Evolutionary conservation across 768 basidiomycete species (phyloP), one percentile per base, ranked within the genome.

Genomic region (Megacollybia marginata): DNA sequence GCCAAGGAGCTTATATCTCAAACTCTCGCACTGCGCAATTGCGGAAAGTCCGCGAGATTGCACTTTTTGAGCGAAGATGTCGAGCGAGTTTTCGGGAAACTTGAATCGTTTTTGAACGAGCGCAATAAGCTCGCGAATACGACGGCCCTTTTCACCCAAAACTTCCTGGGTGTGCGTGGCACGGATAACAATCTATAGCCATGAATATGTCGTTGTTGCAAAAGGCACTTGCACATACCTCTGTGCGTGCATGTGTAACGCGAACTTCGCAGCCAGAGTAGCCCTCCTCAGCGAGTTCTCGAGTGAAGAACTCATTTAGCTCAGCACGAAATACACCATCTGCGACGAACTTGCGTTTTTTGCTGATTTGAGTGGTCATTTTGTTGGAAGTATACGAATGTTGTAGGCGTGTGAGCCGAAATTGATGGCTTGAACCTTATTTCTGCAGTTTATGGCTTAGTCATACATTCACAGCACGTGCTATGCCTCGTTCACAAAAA

Each of bases 221-320:
- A 2, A 28, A 18, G 46, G 28, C 13, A 44, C n/a, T 13, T 44
- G n/a, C 13, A 54, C 49, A 51, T 65, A 91, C 90, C 78, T 99
- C 96, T 60, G 96, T 99, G 64, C 95, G 89, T 55, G 95, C 94
- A 69, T 98, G 95, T 58, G 96, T 97, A 54, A 97, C 94, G 64
- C 96, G 92, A 69, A 99, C 96, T 73, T 99, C 96, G 70, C 96
- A 99, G 49, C 96, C 96, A 73, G 96, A 98, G 82, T 98, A 99
- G 60, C 95, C 95, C 72, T 99, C 96, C 73, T 94, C 94, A 48
- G 96, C 90, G 62, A 98, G 89, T 72, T 98, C 95, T 59, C 93
- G 85, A 52, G 84, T 91, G 71, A 98, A 96, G 81, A 99, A 98
- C 72, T 99, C 96, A 66, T 92, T 92, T 69, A 99, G 82, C 74